Conservation (phyloP, 2,329 filamentous ascomycete species). For the Plectosphaerella cucumerina region DNA sequence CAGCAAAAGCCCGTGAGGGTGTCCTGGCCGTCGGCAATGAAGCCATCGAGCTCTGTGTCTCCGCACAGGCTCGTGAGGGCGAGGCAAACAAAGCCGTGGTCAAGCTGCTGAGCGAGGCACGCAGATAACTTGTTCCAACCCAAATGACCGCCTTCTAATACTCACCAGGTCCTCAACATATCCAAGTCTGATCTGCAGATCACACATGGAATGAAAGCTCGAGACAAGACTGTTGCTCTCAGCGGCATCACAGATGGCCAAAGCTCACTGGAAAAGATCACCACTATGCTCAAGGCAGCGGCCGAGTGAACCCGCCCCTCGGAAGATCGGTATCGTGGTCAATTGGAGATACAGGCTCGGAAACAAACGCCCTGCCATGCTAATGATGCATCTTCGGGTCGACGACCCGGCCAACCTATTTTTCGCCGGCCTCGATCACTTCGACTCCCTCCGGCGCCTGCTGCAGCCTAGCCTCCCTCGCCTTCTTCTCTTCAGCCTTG, state of each 20-base stretch:
- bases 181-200: slow-evolving; percentile 62
- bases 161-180: slow-evolving; percentile 47
- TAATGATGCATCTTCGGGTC: too few relatives aligned
- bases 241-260: slow-evolving; percentile 22
- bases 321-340: too few relatives aligned
- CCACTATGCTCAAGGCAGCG: not conserved
- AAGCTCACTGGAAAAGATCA: not conserved
- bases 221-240: slow-evolving; percentile 56
- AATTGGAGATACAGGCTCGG: too few relatives aligned
- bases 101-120: slow-evolving; percentile 51
- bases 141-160: not conserved
- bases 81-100: slow-evolving; percentile 66
- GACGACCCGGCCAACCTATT: too few relatives aligned
- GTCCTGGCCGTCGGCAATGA: slow-evolving; percentile 52
- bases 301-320: not conserved
- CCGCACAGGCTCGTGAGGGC: slow-evolving; percentile 61
- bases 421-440: too few relatives aligned
- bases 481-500: slow-evolving; percentile 17
- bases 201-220: slow-evolving; percentile 57
- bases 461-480: slow-evolving; percentile 4
- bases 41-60: slow-evolving; percentile 59
- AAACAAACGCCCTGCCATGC: too few relatives aligned
- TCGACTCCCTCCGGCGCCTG: too few relatives aligned
- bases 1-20: slow-evolving; percentile 57
- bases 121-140: slow-evolving; percentile 30